Conservation (phyloP, 2,329 filamentous ascomycete species). For the Elsinoe ampelina region DNA sequence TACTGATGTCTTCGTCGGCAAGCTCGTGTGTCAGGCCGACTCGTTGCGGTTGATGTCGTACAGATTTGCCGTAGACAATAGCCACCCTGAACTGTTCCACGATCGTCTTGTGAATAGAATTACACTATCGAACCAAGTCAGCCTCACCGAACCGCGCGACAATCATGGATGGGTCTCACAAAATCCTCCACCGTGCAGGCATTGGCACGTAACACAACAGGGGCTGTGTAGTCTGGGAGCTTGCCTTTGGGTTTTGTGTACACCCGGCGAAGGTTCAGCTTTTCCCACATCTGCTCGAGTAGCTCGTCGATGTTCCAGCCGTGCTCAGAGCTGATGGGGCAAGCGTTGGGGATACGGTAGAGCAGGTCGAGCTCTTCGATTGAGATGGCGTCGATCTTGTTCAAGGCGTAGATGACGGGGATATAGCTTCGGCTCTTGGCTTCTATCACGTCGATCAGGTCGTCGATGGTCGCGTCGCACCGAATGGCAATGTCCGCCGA, state of each 20-base stretch:
- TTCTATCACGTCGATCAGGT: constrained; percentile 91
- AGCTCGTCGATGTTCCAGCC: constrained; percentile 98
- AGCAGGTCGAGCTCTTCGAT: constrained; percentile 95
- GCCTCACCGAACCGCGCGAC: constrained; percentile 18
- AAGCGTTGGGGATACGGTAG: constrained; percentile 93
- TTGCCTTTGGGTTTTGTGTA: constrained; percentile 98
- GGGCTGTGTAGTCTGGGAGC: constrained; percentile 81
- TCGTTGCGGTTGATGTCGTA: constrained; percentile 96
- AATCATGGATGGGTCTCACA: constrained; percentile 48
- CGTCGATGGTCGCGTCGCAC: constrained; percentile 94
- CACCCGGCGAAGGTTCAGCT: constrained; percentile 78
- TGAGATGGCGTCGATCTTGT: constrained; percentile 97
- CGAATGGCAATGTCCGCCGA: constrained; percentile 96
- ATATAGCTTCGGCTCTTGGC: constrained; percentile 94
- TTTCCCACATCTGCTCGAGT: constrained; percentile 97
- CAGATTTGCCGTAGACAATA: constrained; percentile 93
- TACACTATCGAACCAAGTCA: constrained; percentile 57
- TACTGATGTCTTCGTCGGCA: constrained; percentile 80
- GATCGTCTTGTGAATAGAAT: constrained; percentile 92
- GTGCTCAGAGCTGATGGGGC: constrained; percentile 87
- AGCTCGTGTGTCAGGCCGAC: constrained; percentile 87
- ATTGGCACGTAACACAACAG: constrained; percentile 75
- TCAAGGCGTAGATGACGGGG: constrained; percentile 96
- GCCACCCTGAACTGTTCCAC: constrained; percentile 91
- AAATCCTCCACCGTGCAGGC: constrained; percentile 94